Conservation (phyloP, 2,329 filamentous ascomycete species). For the Ceratocystis eucalypticola region DNA sequence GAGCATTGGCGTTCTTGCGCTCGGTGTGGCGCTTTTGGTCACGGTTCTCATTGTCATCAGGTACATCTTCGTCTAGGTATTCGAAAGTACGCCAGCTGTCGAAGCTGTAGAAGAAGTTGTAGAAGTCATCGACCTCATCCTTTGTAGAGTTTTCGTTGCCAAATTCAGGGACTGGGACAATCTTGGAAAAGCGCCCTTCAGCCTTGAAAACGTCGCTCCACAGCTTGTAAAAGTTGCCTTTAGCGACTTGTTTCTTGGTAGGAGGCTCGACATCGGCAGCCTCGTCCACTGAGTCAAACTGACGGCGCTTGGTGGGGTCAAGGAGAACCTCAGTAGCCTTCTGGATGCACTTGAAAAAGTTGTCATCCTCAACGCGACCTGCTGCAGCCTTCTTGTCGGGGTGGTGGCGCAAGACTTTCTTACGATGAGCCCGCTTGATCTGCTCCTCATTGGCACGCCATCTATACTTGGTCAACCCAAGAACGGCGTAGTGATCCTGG, state of each 20-base stretch:
- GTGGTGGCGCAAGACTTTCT: slow-evolving; percentile 98
- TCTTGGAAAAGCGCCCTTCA: slow-evolving; percentile 85
- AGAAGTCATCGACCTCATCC: slow-evolving; percentile 87
- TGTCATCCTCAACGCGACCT: slow-evolving; percentile 79
- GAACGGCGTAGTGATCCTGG: slow-evolving; percentile 96
- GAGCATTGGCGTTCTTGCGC: slow-evolving; percentile 93
- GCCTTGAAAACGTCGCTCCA: slow-evolving; percentile 85
- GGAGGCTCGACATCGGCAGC: slow-evolving; percentile 84
- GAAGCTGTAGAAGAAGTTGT: slow-evolving; percentile 99
- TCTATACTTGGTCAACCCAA: slow-evolving; percentile 84
- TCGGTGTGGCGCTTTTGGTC: slow-evolving; percentile 98
- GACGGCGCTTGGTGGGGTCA: slow-evolving; percentile 81
- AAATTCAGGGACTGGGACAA: slow-evolving; percentile 73
- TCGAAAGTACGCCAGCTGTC: slow-evolving; percentile 97
- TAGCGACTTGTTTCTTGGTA: slow-evolving; percentile 74
- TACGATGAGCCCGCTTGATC: slow-evolving; percentile 97
- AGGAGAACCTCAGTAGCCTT: slow-evolving; percentile 89
- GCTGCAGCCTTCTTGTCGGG: slow-evolving; percentile 96
- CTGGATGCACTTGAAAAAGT: slow-evolving; percentile 99
- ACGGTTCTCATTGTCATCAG: slow-evolving; percentile 96
- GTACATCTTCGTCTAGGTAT: slow-evolving; percentile 97
- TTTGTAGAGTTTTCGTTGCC: slow-evolving; percentile 73
- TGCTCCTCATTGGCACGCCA: slow-evolving; percentile 90
- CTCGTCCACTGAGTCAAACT: slow-evolving; percentile 95
- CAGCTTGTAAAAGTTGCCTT: slow-evolving; percentile 88